Conservation (phyloP, 495 filamentous ascomycete genomes). For the Haplographium delicatum region DNA sequence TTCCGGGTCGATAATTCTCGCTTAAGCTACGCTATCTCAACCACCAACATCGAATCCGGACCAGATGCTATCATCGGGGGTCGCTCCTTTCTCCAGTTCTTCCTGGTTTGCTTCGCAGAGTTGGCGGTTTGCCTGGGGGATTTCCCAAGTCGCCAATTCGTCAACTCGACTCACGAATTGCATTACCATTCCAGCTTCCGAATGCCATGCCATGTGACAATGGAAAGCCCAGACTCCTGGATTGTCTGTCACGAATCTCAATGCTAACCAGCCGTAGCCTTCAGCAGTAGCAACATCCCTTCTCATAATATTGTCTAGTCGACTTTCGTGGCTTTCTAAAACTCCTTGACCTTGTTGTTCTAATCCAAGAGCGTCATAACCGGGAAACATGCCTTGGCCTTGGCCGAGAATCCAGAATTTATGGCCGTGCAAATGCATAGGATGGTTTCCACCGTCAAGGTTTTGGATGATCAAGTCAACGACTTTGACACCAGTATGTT, state of each 20-base stretch:
- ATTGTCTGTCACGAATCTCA: conserved; percentile 51
- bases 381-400: conserved; percentile 48
- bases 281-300: conserved; percentile 57
- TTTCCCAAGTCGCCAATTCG: conserved; percentile 33
- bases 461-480: conserved; percentile 65
- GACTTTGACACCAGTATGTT: conserved; percentile 35
- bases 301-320: conserved; percentile 41
- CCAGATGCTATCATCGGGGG: conserved; percentile 20
- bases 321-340: conserved; percentile 9
- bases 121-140: conserved; percentile 38
- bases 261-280: conserved; percentile 38
- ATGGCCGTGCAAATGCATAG: conserved; percentile 62
- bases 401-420: conserved; percentile 52
- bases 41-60: conserved; percentile 20
- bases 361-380: conserved; percentile 25
- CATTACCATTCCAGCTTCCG: conserved; percentile 54
- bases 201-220: conserved; percentile 55
- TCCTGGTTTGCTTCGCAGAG: conserved; percentile 22
- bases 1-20: no score
- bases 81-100: conserved; percentile 22
- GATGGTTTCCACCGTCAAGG: conserved; percentile 55
- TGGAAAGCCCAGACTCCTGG: conserved; percentile 45
- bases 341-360: conserved; percentile 17
- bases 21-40: no score
- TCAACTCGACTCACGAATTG: conserved; percentile 48